Conservation (phyloP, 2,329 filamentous ascomycete species). For the Dendrostoma leiphaemia region DNA sequence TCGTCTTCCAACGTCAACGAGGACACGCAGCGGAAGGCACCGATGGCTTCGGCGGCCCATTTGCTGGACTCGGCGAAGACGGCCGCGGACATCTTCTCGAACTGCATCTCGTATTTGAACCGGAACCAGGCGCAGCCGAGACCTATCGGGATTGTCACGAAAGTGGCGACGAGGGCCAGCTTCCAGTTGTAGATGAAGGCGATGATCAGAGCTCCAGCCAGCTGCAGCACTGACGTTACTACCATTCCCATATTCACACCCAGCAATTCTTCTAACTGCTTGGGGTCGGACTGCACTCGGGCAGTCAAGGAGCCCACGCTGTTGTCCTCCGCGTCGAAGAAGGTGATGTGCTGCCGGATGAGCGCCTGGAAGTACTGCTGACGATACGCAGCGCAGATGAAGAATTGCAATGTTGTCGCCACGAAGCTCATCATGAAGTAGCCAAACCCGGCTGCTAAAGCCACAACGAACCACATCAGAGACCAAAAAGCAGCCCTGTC, state of each 20-base stretch:
- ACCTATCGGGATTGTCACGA: slow-evolving; percentile 55
- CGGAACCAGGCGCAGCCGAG: slow-evolving; percentile 49
- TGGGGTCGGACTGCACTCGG: slow-evolving; percentile 54
- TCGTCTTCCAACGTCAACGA: slow-evolving; percentile 67
- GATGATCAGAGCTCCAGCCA: slow-evolving; percentile 64
- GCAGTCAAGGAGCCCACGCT: slow-evolving; percentile 60
- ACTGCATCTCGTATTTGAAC: slow-evolving; percentile 60
- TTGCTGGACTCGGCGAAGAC: slow-evolving; percentile 72
- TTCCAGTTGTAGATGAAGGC: slow-evolving; percentile 77
- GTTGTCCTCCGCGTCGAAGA: slow-evolving; percentile 60
- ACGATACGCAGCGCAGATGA: slow-evolving; percentile 52
- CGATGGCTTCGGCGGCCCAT: slow-evolving; percentile 72
- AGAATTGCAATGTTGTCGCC: slow-evolving; percentile 44
- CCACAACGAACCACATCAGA: slow-evolving; percentile 55
- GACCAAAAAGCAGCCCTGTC: slow-evolving; percentile 56
- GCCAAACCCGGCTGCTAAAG: slow-evolving; percentile 7
- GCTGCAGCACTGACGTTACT: slow-evolving; percentile 61
- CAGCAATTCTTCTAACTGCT: slow-evolving; percentile 61
- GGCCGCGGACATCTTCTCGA: slow-evolving; percentile 65
- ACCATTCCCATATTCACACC: slow-evolving; percentile 63
- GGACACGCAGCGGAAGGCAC: slow-evolving; percentile 70
- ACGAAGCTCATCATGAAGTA: slow-evolving; percentile 46
- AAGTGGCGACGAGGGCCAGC: slow-evolving; percentile 64
- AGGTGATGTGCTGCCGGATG: slow-evolving; percentile 57
- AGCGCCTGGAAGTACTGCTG: slow-evolving; percentile 61